Evolutionary conservation across 768 basidiomycete species (phyloP), one percentile per base, ranked within the genome.

Genomic region (Xerocomus spinulosus): DNA sequence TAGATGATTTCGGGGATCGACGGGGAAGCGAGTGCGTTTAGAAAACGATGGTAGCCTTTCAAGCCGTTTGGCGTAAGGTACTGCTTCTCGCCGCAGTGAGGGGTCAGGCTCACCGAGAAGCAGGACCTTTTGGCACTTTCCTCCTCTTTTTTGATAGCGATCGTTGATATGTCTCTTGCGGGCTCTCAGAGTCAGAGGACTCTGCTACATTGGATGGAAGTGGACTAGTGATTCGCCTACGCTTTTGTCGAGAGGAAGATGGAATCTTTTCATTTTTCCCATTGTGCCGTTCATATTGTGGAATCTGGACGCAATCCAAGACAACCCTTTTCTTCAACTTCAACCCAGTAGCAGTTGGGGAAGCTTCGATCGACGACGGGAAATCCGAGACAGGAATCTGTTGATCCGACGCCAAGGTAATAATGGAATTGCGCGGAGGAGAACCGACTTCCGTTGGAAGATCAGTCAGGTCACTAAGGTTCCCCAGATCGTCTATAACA

Each of bases 51-150:
- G 17, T 32, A 18, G 50, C 51, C 63, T 64, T 66, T 59, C 49
- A 53, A 57, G 60, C 53, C 35, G 51, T 32, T 20, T 51, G 49
- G 47, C 51, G 37, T 63, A 44, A 63, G 62, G 57, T 50, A 60
- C 55, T 57, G 53, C 62, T 65, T 60, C 62, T 50, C 43, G 53
- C 32, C 29, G 47, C 60, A 64, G 62, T 59, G 62, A 62, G 62
- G 48, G 49, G 56, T 48, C 48, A 45, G 49, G 55, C 63, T 64
- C 59, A 64, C 63, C 62, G 64, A 53, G 63, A 58, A 66, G 55
- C 61, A 51, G 59, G 41, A 53, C 62, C 52, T 44, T 39, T 55
- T 8, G 49, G 29, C 23, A 37, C 36, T 42, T 54, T 60, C 39
- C 46, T 58, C 46, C 55, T 64, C 49, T 49, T 63, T 44, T 44